phyloP scores from a whole-genome alignment of 345 rosid species.

The Eucalyptus curtisii region DNA sequence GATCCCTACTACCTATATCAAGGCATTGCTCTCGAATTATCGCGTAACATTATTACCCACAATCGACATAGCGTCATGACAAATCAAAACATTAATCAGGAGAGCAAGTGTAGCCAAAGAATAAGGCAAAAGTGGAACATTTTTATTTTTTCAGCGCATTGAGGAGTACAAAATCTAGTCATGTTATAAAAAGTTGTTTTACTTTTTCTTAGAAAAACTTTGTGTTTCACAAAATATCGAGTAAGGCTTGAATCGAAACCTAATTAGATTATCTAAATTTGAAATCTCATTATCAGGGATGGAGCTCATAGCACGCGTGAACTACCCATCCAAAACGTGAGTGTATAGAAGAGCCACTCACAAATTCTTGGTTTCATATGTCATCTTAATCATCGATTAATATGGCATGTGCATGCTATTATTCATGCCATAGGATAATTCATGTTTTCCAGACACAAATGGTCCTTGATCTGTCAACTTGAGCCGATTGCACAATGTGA shows the following conservation, averaged over 20 bases:
- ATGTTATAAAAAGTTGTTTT: not conserved
- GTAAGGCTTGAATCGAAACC: not conserved
- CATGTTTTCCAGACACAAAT: fast-evolving
- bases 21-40: not conserved
- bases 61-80: not conserved
- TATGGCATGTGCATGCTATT: not conserved
- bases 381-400: not conserved
- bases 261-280: not conserved
- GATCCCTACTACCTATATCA: fast-evolving
- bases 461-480: fast-evolving
- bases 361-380: not conserved
- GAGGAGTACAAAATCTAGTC: not conserved
- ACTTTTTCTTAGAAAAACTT: not conserved
- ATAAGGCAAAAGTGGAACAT: not conserved
- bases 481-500: fast-evolving
- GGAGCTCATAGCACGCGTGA: not conserved
- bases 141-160: not conserved
- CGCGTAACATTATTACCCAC: not conserved
- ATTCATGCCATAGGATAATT: not conserved
- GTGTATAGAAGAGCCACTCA: not conserved
- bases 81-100: not conserved
- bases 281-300: not conserved
- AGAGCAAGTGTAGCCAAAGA: not conserved
- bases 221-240: not conserved
- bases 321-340: not conserved